A percentile compares a stretch with the other conserved stretches of the same genome.
phyloP scores from a whole-genome alignment of 352 stramenopile genomes.

The Aphanomyces euteiches region DNA sequence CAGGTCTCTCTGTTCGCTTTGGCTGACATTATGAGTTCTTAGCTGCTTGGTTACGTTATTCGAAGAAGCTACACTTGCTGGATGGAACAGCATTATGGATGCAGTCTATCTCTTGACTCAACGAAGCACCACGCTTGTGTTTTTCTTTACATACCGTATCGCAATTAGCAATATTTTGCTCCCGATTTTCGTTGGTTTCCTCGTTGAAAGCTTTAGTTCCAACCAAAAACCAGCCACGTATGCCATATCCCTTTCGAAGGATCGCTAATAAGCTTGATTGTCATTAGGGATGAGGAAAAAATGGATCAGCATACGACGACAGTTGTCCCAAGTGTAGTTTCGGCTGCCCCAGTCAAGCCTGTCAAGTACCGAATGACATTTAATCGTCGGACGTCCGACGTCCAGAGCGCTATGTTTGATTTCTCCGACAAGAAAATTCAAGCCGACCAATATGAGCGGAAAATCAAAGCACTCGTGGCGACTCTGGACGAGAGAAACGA shows the following conservation, averaged over 20 bases:
- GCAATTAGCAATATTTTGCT: constrained; percentile 78
- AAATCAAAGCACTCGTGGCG: constrained; percentile 62
- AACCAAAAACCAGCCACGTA: constrained; percentile 69
- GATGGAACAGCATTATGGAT: constrained; percentile 80
- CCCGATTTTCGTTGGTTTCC: constrained; percentile 82
- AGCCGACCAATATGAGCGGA: constrained; percentile 39
- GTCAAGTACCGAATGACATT: constrained; percentile 71
- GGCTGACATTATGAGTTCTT: background rate
- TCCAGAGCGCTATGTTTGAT: constrained; percentile 82
- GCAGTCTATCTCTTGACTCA: constrained; percentile 62
- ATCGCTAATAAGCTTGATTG: constrained; percentile 23
- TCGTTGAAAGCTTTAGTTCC: constrained; percentile 78
- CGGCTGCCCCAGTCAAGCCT: constrained; percentile 27
- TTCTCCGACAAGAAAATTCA: constrained; percentile 42
- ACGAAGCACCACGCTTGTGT: constrained; percentile 60
- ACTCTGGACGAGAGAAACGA: constrained; percentile 40
- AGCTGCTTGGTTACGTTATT: constrained; percentile 72
- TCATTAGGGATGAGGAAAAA: constrained; percentile 51
- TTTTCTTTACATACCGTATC: constrained; percentile 82
- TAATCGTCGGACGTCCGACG: constrained; percentile 53
- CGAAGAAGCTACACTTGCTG: constrained; percentile 63
- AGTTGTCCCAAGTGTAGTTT: constrained; percentile 3
- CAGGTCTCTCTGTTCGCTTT: too few species aligned
- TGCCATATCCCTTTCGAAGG: constrained; percentile 38
- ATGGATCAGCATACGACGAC: constrained; percentile 39